Percentiles rank a stretch among this genome's conserved stretches.
These are phyloP conservation scores for Diaporthe capsici DNA, from an alignment of 2,329 filamentous ascomycete genomes.

Conservation along the genomic window DNA sequence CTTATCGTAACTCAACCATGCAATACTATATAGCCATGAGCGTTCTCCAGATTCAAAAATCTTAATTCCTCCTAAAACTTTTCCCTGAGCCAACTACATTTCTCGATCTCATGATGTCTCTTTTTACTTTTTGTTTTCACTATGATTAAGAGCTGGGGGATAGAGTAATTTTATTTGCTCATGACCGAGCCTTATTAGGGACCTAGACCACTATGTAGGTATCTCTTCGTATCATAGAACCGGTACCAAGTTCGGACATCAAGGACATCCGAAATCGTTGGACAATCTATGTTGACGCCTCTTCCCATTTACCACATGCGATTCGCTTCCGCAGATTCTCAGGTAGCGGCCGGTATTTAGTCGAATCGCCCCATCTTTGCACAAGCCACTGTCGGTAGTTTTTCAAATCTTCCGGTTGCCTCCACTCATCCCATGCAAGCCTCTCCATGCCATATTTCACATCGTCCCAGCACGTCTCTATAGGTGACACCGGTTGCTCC, in stretches of 20 bases:
- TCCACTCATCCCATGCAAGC: neutral
- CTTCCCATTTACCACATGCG: neutral
- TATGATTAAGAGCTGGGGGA: too few species aligned
- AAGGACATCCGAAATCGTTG: neutral
- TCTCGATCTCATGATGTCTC: too few species aligned
- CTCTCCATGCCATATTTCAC: neutral
- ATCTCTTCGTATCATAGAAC: too few species aligned
- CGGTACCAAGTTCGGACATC: neutral
- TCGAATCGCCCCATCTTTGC: neutral
- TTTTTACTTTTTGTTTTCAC: too few species aligned
- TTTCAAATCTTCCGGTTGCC: neutral
- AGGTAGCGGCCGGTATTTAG: neutral
- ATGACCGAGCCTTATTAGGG: too few species aligned
- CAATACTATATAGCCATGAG: neutral
- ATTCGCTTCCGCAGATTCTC: neutral
- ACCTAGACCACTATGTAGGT: too few species aligned
- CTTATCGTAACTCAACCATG: neutral
- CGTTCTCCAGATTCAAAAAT: neutral
- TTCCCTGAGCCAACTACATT: too few species aligned
- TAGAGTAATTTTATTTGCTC: too few species aligned
- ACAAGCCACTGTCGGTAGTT: neutral
- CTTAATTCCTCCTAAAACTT: too few species aligned
- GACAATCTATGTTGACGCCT: neutral
- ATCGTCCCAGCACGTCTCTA: neutral
- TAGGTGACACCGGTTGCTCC: neutral